Evolutionary conservation across 306 rosid genomes (phyloP), one percentile per base, ranked within the genome.

Genomic region (Potentilla sterilis): DNA sequence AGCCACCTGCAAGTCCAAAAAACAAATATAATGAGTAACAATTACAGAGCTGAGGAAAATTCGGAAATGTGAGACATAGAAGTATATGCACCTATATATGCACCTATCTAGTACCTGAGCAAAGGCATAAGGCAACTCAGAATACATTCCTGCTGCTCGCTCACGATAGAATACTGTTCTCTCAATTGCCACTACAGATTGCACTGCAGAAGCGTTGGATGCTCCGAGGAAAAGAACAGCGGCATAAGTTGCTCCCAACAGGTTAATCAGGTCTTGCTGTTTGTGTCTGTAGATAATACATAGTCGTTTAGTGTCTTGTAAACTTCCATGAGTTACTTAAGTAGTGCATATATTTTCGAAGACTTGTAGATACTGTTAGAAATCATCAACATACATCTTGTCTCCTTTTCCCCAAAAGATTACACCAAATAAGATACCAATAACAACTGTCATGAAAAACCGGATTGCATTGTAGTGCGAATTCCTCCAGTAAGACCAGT

Each of bases 141-240:
- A 82, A 74, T 82, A 85, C 88, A 85, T 85, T 32, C 88, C 88
- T 1, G 88, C 86, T 18, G 88, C 88, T 70, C 77, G 79, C 57
- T 85, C 86, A 18, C 88, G 80, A 76, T 82, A 85, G 44, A 82
- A 85, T 55, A 85, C 88, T 2, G 86, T 82, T 82, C 88, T 79
- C 37, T 81, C 88, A 34, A 82, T 49, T 24, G 78, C 49, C 42
- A 85, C 72, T n/a, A 85, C 81, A 28, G 88, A 81, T 72, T 85
- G 88, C 37, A 85, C 86, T 5, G 88, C 70, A 16, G 81, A 32
- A 1, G 88, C 84, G 3, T 85, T 85, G 14, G 78, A 72, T 79
- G 80, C 84, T 48, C 88, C 88, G 18, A 85, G 64, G 78, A 85
- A 85, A 58, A 82, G 72, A 63, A 85, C 74, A 19, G 88, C 86